Percentiles rank a stretch among this genome's conserved stretches.
Evolutionary conservation across 768 basidiomycete genomes (phyloP).

Genomic region (Rhodotorula kratochvilovae): DNA sequence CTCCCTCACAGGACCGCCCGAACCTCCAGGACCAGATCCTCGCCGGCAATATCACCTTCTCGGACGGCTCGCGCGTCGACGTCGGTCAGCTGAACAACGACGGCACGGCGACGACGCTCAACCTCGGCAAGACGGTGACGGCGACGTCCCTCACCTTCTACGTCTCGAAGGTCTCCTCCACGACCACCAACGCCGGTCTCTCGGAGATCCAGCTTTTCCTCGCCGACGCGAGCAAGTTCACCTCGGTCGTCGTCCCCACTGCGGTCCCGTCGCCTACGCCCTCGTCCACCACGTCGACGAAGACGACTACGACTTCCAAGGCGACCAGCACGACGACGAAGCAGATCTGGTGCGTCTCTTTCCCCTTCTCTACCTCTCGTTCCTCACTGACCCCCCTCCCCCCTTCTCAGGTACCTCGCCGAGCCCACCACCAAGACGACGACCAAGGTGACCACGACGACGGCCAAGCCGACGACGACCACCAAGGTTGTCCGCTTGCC

Average conservation of each 20-base stretch:
- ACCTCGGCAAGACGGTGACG: slow-evolving; percentile 12
- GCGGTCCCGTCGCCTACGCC: neutral
- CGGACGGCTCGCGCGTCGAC: slow-evolving; percentile 14
- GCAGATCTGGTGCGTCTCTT: neutral
- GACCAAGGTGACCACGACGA: neutral
- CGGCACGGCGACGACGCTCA: slow-evolving; percentile 14
- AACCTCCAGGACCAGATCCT: slow-evolving; percentile 23
- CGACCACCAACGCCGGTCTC: slow-evolving; percentile 15
- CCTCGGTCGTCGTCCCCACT: neutral
- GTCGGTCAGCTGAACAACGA: slow-evolving; percentile 21
- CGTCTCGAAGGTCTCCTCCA: slow-evolving; percentile 13
- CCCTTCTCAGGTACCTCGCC: neutral
- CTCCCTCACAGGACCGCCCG: slow-evolving; percentile 20
- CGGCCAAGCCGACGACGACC: neutral
- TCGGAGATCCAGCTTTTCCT: slow-evolving; percentile 16
- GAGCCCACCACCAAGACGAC: neutral
- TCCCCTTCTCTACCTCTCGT: neutral
- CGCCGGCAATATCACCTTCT: slow-evolving; percentile 25
- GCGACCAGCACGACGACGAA: neutral
- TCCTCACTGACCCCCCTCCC: neutral
- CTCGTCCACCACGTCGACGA: neutral
- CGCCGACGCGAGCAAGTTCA: slow-evolving; percentile 13
- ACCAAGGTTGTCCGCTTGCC: neutral
- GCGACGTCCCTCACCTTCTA: slow-evolving; percentile 1
- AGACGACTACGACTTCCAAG: neutral